phyloP scores from a whole-genome alignment of 306 rosid species.

The Gastrolobium bilobum region DNA sequence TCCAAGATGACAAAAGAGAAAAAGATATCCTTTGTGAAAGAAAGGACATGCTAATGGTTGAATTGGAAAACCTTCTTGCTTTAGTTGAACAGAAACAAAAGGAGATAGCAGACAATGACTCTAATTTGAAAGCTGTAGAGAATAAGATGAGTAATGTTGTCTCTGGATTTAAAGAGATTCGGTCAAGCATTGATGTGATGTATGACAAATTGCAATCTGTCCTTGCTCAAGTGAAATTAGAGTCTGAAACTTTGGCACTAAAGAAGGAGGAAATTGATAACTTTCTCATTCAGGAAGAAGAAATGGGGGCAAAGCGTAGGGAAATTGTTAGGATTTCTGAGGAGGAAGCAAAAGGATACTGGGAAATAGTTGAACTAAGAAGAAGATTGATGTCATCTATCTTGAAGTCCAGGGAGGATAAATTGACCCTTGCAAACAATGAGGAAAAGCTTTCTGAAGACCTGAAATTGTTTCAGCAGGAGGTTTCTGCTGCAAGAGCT shows the following conservation, averaged over 20 bases:
- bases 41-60: constrained; percentile 58
- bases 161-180: constrained; percentile 71
- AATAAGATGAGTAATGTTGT: constrained; percentile 65
- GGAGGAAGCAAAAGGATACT: constrained; percentile 71
- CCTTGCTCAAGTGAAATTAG: constrained; percentile 65
- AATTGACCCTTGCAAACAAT: constrained; percentile 64
- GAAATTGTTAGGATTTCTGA: constrained; percentile 65
- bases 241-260: constrained; percentile 59
- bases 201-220: constrained; percentile 59
- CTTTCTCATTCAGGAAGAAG: constrained; percentile 59
- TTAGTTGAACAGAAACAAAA: constrained; percentile 75
- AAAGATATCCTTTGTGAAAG: constrained; percentile 67
- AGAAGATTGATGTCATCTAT: constrained; percentile 68
- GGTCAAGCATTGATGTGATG: constrained; percentile 66
- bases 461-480: constrained; percentile 68
- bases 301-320: constrained; percentile 61
- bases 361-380: constrained; percentile 65
- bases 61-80: constrained; percentile 72
- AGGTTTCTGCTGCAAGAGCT: constrained; percentile 73
- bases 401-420: constrained; percentile 75
- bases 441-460: constrained; percentile 78
- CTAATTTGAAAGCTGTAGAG: constrained; percentile 65
- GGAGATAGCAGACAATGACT: constrained; percentile 76
- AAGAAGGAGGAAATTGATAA: constrained; percentile 72
- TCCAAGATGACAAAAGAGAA: constrained; percentile 73